phyloP scores from a whole-genome alignment of 345 rosid genomes.

The Orychophragmus violaceus region DNA sequence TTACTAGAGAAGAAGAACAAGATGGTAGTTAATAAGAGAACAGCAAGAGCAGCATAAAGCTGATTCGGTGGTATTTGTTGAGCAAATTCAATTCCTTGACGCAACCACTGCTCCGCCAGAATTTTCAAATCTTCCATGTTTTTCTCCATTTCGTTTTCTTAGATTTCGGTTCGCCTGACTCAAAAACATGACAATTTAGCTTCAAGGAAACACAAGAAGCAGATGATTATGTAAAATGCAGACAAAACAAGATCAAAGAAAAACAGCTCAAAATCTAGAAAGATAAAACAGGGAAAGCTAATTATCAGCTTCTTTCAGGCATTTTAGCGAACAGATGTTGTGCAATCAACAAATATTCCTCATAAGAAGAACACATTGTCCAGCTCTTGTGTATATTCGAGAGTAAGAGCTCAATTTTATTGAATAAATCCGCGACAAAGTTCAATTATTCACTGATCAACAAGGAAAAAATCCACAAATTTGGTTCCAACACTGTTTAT shows the following conservation, averaged over 20 bases:
- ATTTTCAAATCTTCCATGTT: conserved; percentile 44
- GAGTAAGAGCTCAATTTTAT: no score
- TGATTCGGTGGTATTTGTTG: conserved; percentile 53
- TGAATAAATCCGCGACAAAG: no score
- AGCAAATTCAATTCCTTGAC: conserved; percentile 42
- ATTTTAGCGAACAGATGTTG: conserved; percentile 1
- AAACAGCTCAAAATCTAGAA: neutral
- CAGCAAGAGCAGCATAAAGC: conserved; percentile 53
- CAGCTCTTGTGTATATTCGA: no score
- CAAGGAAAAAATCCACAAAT: no score
- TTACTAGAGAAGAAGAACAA: conserved; percentile 47
- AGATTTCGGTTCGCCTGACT: conserved; percentile 1
- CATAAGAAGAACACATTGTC: neutral
- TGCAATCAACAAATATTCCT: neutral
- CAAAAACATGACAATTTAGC: neutral
- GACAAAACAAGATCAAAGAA: neutral
- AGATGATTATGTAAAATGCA: neutral
- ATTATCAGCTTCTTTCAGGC: neutral
- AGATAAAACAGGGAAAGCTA: neutral
- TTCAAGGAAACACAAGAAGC: neutral
- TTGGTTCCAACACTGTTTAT: no score
- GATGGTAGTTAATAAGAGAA: conserved; percentile 41
- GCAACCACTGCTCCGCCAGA: conserved; percentile 40
- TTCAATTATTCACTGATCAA: no score
- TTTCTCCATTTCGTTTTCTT: conserved; percentile 40